Evolutionary conservation across 228 moss, liverwort and hornwort genomes (phyloP), one percentile per base, ranked within the genome.

Genomic region (Sphagnum fallax): DNA sequence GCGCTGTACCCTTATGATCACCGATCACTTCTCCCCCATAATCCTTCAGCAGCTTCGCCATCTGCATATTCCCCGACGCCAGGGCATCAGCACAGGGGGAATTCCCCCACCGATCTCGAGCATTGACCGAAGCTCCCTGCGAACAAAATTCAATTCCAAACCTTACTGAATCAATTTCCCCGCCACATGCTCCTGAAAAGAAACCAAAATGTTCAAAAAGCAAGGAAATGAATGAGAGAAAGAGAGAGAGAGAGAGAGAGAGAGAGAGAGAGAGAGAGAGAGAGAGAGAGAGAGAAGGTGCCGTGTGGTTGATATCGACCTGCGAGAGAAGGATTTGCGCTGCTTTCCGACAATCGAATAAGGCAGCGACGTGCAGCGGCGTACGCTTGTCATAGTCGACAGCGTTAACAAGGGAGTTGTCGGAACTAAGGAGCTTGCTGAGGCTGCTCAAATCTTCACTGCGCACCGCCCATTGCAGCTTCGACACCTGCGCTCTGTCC

Each of bases 341-440:
- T 4, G 81, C 87, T 4, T 79, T 6, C 0, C 82, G 51, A 51
- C 87, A 83, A 47, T 87, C 84, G 67, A 90, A 77, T 5, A 80
- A 75, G 5, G 95, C 92, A 50, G 90, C 92, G 52, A 95, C 72
- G 67, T 95, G 95, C 61, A 95, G 71, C 6, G 92, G 92, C 16
- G 92, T 85, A 63, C 95, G 95, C 0, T 76, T 55, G 73, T 95
- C 95, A 77, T 95, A 92, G 67, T 95, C 95, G 72, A 77, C 79
- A 5, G 75, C 11, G 52, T 76, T 89, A 49, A 76, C 85, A 13
- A 92, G 79, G 52, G 65, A 55, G 52, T 52, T 75, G 69, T 88
- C 72, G 6, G 73, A 47, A 47, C 77, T 68, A 69, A 95, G 68
- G 5, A 95, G n/a, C 62, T 82, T 67, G 48, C 79, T 72, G 1